phyloP scores from a whole-genome alignment of 345 rosid genomes.

The Hibiscus syriacus region DNA sequence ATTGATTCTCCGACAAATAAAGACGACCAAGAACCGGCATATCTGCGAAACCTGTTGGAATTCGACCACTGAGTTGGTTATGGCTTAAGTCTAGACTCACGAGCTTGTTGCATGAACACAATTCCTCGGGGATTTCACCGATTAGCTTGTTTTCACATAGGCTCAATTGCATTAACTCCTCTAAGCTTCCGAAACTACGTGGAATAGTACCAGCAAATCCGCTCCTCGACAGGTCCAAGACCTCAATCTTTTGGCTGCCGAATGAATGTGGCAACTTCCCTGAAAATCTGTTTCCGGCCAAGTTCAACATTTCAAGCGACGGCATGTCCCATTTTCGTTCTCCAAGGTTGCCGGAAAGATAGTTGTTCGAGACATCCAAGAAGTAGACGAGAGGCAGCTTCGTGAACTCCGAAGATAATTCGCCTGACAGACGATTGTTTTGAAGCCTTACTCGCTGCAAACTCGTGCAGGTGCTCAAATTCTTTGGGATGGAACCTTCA shows the following conservation, averaged over 20 bases:
- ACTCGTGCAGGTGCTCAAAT: slow-evolving; percentile 48
- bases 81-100: slow-evolving; percentile 70
- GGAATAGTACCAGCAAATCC: slow-evolving; percentile 55
- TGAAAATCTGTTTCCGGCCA: slow-evolving; percentile 46
- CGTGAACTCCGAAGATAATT: slow-evolving; percentile 43
- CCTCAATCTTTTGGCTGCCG: slow-evolving; percentile 53
- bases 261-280: slow-evolving; percentile 53
- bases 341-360: slow-evolving; percentile 48
- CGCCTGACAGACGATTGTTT: slow-evolving; percentile 54
- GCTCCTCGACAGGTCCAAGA: slow-evolving; percentile 58
- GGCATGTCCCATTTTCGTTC: slow-evolving; percentile 56
- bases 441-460: slow-evolving; percentile 72
- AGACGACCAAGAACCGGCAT: slow-evolving; percentile 65
- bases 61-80: slow-evolving; percentile 52
- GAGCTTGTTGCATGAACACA: slow-evolving; percentile 64
- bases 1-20: slow-evolving; percentile 58
- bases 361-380: slow-evolving; percentile 68
- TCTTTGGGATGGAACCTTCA: slow-evolving; percentile 49
- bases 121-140: slow-evolving; percentile 57
- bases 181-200: slow-evolving; percentile 26
- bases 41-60: slow-evolving; percentile 46
- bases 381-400: slow-evolving; percentile 61
- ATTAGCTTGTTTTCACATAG: slow-evolving; percentile 47
- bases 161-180: slow-evolving; percentile 52
- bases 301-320: slow-evolving; percentile 67